Conservation (phyloP, 2,329 filamentous ascomycete genomes). For the Torrubiella hemipterigena region DNA sequence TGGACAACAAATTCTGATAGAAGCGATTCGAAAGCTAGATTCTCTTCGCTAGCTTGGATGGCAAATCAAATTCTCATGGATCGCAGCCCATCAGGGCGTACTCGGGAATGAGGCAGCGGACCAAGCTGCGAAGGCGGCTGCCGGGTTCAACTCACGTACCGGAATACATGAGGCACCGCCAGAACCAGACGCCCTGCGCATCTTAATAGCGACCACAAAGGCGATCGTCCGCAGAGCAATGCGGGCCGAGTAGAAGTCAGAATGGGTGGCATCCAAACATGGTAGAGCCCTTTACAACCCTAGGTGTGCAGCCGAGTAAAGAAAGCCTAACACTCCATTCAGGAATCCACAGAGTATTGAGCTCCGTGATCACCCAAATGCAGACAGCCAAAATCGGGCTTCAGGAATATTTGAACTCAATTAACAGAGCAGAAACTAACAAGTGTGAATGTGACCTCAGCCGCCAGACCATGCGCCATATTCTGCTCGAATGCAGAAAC, state of each 20-base stretch:
- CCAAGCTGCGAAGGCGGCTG: conserved; percentile 22
- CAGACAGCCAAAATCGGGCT: conserved; percentile 15
- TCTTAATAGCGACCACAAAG: conserved; percentile 7
- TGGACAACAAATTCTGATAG: conserved; percentile 15
- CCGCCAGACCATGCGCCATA: conserved; percentile 15
- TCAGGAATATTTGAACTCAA: conserved; percentile 15
- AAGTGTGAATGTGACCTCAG: conserved; percentile 14
- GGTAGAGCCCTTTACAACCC: conserved; percentile 6
- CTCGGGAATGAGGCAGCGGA: conserved; percentile 11
- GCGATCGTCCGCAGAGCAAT: conserved; percentile 7
- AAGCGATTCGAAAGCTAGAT: conserved; percentile 12
- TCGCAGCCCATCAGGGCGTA: conserved; percentile 11
- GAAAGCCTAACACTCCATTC: conserved; percentile 6
- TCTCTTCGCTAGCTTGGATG: conserved; percentile 2
- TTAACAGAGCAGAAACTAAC: conserved; percentile 17
- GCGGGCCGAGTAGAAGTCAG: conserved; percentile 5
- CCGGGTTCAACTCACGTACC: conserved; percentile 15
- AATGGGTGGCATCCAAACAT: conserved; percentile 4
- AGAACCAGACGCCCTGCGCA: conserved; percentile 2
- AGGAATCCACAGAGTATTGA: conserved; percentile 10
- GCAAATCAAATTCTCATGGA: conserved; percentile 9
- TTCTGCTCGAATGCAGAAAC: conserved; percentile 17
- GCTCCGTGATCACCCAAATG: conserved; percentile 14
- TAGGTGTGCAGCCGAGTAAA: conserved; percentile 6
- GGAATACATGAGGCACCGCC: neutral